Percentiles rank a stretch among this genome's conserved stretches.
phyloP scores from a whole-genome alignment of 352 stramenopile genomes.

The Albugo laibachii region DNA sequence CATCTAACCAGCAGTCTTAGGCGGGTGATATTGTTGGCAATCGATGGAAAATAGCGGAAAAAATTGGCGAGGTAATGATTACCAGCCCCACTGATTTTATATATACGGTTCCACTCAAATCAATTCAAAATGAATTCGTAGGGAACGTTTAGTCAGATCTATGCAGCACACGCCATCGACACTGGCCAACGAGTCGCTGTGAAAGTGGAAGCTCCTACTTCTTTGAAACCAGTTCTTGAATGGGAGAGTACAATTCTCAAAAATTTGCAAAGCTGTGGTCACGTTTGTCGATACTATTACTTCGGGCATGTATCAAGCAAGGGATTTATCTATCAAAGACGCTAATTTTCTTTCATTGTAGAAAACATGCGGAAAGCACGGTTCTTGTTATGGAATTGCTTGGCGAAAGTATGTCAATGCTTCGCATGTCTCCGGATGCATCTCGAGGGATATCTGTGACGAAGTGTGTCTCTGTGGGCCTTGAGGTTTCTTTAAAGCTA shows the following conservation, averaged over 20 bases:
- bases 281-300: conserved; percentile 73
- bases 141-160: conserved; percentile 80
- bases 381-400: conserved; percentile 79
- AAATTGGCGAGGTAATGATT: conserved; percentile 55
- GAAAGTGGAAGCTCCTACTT: conserved; percentile 71
- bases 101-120: conserved; percentile 1
- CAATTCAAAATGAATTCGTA: conserved; percentile 9
- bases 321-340: too few species aligned
- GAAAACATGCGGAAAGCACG: conserved; percentile 67
- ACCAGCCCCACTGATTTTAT: not conserved
- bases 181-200: conserved; percentile 56
- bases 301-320: conserved; percentile 23
- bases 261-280: conserved; percentile 57
- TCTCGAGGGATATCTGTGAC: conserved; percentile 54
- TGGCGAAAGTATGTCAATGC: conserved; percentile 78
- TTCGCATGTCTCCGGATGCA: conserved; percentile 53
- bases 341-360: conserved; percentile 5
- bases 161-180: conserved; percentile 63
- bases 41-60: conserved; percentile 72
- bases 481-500: conserved; percentile 16
- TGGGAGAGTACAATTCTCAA: conserved; percentile 79
- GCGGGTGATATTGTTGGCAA: conserved; percentile 63
- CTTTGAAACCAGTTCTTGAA: conserved; percentile 74
- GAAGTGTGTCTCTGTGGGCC: conserved; percentile 44
- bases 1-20: conserved; percentile 9